These are phyloP conservation scores for Chamaecrista fasciculata DNA, from an alignment of 306 rosid species.

Conservation along the genomic window DNA sequence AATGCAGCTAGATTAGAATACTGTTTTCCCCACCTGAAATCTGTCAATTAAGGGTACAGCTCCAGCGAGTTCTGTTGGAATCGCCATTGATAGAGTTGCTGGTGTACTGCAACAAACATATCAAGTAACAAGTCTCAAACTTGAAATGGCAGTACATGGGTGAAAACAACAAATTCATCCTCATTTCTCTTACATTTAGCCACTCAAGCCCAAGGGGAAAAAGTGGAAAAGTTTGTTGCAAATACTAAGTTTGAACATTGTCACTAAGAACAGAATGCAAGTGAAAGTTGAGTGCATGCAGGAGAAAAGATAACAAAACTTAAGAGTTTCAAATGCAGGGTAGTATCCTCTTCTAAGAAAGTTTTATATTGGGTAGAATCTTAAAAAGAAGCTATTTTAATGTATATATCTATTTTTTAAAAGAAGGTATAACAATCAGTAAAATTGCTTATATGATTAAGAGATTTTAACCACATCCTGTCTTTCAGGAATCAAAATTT, in stretches of 20 bases:
- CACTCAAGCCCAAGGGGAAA: background rate
- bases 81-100: slow-evolving; percentile 56
- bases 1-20: background rate
- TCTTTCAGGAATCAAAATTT: background rate
- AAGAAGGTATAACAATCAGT: background rate
- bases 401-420: background rate
- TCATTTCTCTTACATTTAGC: background rate
- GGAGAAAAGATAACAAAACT: background rate
- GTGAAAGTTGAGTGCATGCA: background rate
- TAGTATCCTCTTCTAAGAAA: too few species aligned
- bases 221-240: background rate
- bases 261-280: slow-evolving; percentile 2
- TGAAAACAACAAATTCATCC: slow-evolving; percentile 15
- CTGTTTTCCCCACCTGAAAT: slow-evolving; percentile 62
- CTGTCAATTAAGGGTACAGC: slow-evolving; percentile 76
- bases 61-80: slow-evolving; percentile 78
- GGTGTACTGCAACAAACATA: slow-evolving; percentile 63
- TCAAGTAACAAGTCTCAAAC: background rate
- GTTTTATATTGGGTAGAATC: background rate
- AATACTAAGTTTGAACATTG: slow-evolving; percentile 2
- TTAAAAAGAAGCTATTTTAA: background rate
- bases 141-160: background rate
- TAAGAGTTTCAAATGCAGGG: background rate
- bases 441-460: background rate
- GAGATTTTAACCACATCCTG: background rate